These are phyloP conservation scores for Trichoderma sp. DNA, from an alignment of 2,329 filamentous ascomycete genomes.

Conservation along the genomic window DNA sequence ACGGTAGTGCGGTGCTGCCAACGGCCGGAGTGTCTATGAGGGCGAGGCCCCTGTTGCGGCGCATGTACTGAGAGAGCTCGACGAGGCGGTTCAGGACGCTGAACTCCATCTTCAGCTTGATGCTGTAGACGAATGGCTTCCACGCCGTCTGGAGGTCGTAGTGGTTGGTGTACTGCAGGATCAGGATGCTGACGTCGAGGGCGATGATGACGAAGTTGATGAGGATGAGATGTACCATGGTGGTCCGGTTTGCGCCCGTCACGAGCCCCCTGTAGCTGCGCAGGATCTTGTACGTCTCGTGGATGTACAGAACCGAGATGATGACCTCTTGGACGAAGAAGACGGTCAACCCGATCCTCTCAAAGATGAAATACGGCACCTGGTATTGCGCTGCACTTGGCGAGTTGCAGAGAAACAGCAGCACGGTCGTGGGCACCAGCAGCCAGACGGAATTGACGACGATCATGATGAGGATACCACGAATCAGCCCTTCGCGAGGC, in stretches of 20 bases:
- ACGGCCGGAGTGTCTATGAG: conserved; percentile 12
- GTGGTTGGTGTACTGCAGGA: conserved; percentile 29
- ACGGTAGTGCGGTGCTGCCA: neutral
- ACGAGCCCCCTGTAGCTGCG: conserved; percentile 35
- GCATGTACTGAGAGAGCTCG: conserved; percentile 24
- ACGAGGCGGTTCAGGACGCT: conserved; percentile 33
- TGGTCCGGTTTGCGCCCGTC: conserved; percentile 11
- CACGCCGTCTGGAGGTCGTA: conserved; percentile 34
- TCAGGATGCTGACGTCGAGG: conserved; percentile 38
- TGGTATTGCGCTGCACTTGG: conserved; percentile 18
- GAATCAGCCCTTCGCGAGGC: conserved; percentile 46
- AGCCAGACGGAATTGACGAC: conserved; percentile 51
- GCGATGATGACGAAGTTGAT: conserved; percentile 42
- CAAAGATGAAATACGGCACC: conserved; percentile 41
- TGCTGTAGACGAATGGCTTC: conserved; percentile 34
- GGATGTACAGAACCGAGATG: conserved; percentile 51
- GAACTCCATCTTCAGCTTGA: conserved; percentile 37
- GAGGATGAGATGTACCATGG: conserved; percentile 36
- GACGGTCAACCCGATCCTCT: conserved; percentile 52
- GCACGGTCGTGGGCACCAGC: conserved; percentile 51
- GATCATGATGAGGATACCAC: conserved; percentile 54
- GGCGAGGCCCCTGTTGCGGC: conserved; percentile 10
- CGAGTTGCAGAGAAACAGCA: conserved; percentile 51
- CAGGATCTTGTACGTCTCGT: conserved; percentile 47
- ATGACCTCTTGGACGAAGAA: conserved; percentile 54